These are phyloP conservation scores for Incumbomyces delicatus DNA, from an alignment of 2,329 filamentous ascomycete species.

Conservation along the genomic window DNA sequence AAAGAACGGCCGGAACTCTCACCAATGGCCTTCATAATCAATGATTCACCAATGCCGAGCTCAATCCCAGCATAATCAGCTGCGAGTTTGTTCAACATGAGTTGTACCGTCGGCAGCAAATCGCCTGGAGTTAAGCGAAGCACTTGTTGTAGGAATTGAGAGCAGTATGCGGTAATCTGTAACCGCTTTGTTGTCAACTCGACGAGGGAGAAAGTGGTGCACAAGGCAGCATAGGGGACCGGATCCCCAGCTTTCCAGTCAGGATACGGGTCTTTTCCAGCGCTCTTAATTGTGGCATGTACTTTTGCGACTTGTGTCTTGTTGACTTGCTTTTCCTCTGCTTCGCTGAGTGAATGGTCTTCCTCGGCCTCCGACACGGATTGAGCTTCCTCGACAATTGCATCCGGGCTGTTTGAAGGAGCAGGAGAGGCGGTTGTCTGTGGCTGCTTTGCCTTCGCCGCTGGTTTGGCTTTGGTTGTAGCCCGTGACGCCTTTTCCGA, in stretches of 20 bases:
- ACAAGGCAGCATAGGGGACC: slow-evolving; percentile 89
- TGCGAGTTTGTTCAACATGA: slow-evolving; percentile 97
- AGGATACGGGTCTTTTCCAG: slow-evolving; percentile 71
- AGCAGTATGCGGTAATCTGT: slow-evolving; percentile 79
- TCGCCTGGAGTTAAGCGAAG: slow-evolving; percentile 80
- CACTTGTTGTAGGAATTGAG: slow-evolving; percentile 87
- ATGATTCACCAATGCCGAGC: slow-evolving; percentile 91
- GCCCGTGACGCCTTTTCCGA: slow-evolving; percentile 24
- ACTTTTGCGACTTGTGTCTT: slow-evolving; percentile 71
- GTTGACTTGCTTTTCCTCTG: slow-evolving; percentile 59
- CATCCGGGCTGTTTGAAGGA: slow-evolving; percentile 1
- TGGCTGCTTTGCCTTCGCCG: slow-evolving; percentile 19
- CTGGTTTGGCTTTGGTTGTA: slow-evolving; percentile 15
- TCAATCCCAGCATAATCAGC: slow-evolving; percentile 95
- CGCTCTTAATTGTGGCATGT: slow-evolving; percentile 62
- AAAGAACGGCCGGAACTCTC: slow-evolving; percentile 85
- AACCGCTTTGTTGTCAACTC: slow-evolving; percentile 91
- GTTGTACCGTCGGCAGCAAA: slow-evolving; percentile 73
- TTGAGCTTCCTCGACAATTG: slow-evolving; percentile 25
- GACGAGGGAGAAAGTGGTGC: slow-evolving; percentile 85
- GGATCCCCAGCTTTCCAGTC: slow-evolving; percentile 86
- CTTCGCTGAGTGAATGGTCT: slow-evolving; percentile 36
- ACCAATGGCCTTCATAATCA: slow-evolving; percentile 98
- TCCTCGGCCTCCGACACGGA: slow-evolving; percentile 34
- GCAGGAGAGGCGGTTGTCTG: slow-evolving; percentile 15